Evolutionary conservation across 83 land plant species (phyloP), one percentile per base, ranked within the genome.

Genomic region (Thuja plicata): DNA sequence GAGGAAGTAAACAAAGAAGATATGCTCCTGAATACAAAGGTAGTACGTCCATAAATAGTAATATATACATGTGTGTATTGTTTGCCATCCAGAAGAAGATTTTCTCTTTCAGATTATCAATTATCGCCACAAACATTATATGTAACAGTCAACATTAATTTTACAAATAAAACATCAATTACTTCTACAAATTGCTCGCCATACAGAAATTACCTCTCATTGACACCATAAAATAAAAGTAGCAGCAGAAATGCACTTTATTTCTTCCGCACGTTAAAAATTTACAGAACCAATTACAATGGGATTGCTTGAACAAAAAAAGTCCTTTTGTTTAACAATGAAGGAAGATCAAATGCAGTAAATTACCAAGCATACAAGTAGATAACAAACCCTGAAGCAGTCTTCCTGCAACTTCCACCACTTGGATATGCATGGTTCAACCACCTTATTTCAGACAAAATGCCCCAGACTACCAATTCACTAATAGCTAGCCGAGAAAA

Each of bases 371-470:
- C 45, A 43, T 84, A 17, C 86, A 84, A 84, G 45, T 24, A 84
- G 57, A 48, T 41, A 48, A 34, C 37, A n/a, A 48, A 84, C 55
- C 35, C 54, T 48, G 52, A 48, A 48, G 86, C 37, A 11, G 37
- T 84, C 45, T 48, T 55, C 54, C n/a, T 84, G 52, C 86, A 84
- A 48, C 86, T 84, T 83, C 55, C 48, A 46, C 35, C 57, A 84
- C 52, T 32, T 84, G 4, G 55, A 84, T 48, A 84, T 46, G 57
- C 16, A n/a, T 27, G 45, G 52, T 84, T 84, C 37, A 48, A 50
- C 27, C 30, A 27, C 57, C 32, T 30, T 84, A 46, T 1, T 48
- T 84, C 55, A n/a, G 86, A 48, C 48, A 48, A 30, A 84, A 84
- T 19, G 15, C 86, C 86, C 37, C 86, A 84, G 19, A 48, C 48